Base-by-base conservation (phyloP, 2,329 filamentous ascomycete species). In the Pyrenochaeta sp. region DNA sequence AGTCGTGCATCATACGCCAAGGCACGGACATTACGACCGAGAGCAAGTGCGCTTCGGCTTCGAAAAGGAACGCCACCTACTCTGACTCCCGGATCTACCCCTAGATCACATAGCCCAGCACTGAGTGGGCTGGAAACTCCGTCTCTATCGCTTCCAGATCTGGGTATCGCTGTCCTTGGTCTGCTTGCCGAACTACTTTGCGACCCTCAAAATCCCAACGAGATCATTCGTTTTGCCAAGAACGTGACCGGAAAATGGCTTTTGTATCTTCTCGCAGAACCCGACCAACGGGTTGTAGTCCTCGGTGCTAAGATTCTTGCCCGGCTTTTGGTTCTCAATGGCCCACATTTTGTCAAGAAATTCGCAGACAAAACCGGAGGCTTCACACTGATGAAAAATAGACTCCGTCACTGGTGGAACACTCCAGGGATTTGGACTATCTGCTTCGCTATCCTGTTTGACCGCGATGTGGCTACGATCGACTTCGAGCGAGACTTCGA, bases 221-320 rank as follows among this genome's bases (percentile, higher is more conserved):
- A 89, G 56, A 90, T 97, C 50, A 87, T 88, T 69, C 95, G 92
- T 66, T 98, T 99, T 79, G 91, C 92, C 4, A 90, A 90, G 69
- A 96, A 94, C 1, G 94, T 99, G 7, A 97, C 94, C 18, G 97
- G 96, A 65, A 97, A 97, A 89, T 97, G 93, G 93, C 84, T 97
- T 12, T 79, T 99, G 12, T 96, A 97, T 74, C 84, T 99, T 12
- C 83, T 98, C 45, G 91, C 91, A 7, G 93, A 97, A 71, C 87
- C 91, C 56, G 90, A 98, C 54, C 83, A 90, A 5, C 89, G 92
- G 61, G 88, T 96, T 18, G 89, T 97, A 10, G 82, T 92, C 12
- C 84, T 92, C 45, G 91, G 91, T 12, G 85, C 87, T 62, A 93
- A 90, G 68, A 94, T 99, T 46, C 79, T 99, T 20, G 89, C 92